Evolutionary conservation across 1,139 yeast species (phyloP).

Genomic region (Kodamaea anthophila): DNA sequence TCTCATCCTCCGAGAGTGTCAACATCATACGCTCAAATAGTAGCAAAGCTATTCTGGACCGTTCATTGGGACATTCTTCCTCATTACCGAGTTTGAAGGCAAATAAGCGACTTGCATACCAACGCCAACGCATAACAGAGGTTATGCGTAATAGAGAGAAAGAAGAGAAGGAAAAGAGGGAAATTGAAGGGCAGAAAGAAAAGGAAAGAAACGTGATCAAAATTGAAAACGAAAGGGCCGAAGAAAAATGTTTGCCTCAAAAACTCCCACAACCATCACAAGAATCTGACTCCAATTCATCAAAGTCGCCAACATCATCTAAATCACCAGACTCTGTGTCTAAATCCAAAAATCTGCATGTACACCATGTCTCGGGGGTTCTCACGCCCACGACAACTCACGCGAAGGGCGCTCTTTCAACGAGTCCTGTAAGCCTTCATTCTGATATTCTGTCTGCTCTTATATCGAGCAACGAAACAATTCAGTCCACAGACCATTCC

Average conservation of each 20-base stretch:
- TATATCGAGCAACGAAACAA: slow-evolving; percentile 25
- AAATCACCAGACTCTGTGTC: too few relatives aligned
- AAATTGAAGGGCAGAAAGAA: not conserved
- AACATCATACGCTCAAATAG: slow-evolving; percentile 24
- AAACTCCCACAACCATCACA: too few relatives aligned
- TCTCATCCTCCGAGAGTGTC: slow-evolving; percentile 40
- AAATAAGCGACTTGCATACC: slow-evolving; percentile 11
- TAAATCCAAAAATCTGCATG: too few relatives aligned
- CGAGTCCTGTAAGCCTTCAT: slow-evolving; percentile 24
- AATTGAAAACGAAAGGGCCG: not conserved
- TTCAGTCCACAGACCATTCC: slow-evolving; percentile 31
- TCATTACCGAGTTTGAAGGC: slow-evolving; percentile 34
- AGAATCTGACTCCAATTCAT: too few relatives aligned
- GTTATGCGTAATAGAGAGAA: not conserved
- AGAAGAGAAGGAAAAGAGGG: not conserved
- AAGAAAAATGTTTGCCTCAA: too few relatives aligned
- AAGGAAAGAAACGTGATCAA: not conserved
- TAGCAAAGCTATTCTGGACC: slow-evolving; percentile 8
- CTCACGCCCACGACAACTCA: slow-evolving; percentile 3
- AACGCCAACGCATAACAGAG: slow-evolving; percentile 1
- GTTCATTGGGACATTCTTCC: slow-evolving; percentile 34
- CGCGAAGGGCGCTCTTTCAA: slow-evolving; percentile 1
- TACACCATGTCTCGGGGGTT: too few relatives aligned
- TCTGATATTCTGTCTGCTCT: slow-evolving; percentile 27
- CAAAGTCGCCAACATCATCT: too few relatives aligned